phyloP scores from a whole-genome alignment of 331 rosid species.

The Acacia concinna region DNA sequence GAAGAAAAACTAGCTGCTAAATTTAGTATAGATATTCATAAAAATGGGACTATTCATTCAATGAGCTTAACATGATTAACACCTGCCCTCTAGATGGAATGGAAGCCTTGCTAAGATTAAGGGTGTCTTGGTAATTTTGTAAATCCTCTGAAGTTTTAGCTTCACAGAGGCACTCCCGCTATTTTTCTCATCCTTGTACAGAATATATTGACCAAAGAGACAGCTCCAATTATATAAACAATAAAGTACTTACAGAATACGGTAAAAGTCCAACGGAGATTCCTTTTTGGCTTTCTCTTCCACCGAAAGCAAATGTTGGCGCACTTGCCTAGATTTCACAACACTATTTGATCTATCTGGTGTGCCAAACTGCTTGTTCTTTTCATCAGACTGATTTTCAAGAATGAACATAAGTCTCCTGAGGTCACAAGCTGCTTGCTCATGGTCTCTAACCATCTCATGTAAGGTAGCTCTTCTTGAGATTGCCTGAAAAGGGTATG shows the following conservation, averaged over 20 bases:
- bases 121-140: not conserved
- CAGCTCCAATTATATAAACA: conserved; percentile 16
- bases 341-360: conserved; percentile 53
- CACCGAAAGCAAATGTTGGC: conserved; percentile 46
- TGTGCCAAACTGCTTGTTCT: conserved; percentile 42
- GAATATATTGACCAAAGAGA: not conserved
- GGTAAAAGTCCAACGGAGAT: conserved; percentile 70
- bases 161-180: not conserved
- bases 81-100: not conserved
- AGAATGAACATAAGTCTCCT: conserved; percentile 56
- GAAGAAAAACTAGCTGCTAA: no score
- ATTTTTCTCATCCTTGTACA: not conserved
- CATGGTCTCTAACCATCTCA: conserved; percentile 82
- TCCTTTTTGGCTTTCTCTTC: conserved; percentile 75
- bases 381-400: conserved; percentile 63
- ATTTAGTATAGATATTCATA: no score
- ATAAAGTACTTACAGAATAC: conserved; percentile 78
- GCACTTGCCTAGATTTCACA: conserved; percentile 60
- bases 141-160: not conserved
- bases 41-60: not conserved
- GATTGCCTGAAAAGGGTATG: conserved; percentile 62
- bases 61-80: not conserved
- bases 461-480: conserved; percentile 89
- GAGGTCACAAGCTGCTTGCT: conserved; percentile 73
- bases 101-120: not conserved